These are phyloP conservation scores for Penicillium sp. DNA, from an alignment of 2,329 filamentous ascomycete species.

Conservation along the genomic window DNA sequence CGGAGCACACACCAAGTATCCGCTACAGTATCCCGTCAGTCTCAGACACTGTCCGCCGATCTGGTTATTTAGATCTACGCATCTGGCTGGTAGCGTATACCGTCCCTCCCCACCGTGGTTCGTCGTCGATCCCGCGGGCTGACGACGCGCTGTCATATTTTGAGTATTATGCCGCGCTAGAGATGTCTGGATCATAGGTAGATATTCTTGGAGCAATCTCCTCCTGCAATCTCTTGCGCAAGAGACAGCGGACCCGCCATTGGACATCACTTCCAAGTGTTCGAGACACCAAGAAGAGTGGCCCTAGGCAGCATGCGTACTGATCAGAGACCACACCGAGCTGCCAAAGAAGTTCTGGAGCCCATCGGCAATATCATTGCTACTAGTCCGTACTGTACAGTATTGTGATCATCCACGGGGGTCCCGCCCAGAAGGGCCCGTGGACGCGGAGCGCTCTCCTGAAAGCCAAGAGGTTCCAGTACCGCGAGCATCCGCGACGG, in stretches of 20 bases:
- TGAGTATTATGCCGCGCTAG: conserved; percentile 7
- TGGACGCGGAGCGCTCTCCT: conserved; percentile 4
- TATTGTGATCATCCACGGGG: conserved; percentile 14
- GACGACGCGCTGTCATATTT: conserved; percentile 24
- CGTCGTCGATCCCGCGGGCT: conserved; percentile 20
- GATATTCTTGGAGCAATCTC: neutral
- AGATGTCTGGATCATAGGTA: neutral
- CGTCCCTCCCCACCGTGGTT: conserved; percentile 25
- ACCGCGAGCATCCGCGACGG: conserved; percentile 8
- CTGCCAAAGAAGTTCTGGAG: conserved; percentile 5
- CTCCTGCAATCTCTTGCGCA: conserved; percentile 18
- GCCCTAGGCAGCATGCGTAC: neutral
- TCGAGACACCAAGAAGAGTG: neutral
- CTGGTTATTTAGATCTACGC: conserved; percentile 18
- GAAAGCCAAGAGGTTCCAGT: conserved; percentile 7
- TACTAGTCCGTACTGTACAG: too few relatives aligned
- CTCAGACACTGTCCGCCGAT: conserved; percentile 7
- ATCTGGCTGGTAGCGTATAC: conserved; percentile 6
- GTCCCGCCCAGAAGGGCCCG: conserved; percentile 9
- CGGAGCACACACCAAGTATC: neutral
- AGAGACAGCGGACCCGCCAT: neutral
- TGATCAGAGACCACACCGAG: neutral
- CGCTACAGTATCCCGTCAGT: neutral
- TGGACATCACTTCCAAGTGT: neutral
- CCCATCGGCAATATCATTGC: conserved; percentile 8